Conservation (phyloP, 345 rosid species). For the thale cress (Arabidopsis thaliana) region DNA sequence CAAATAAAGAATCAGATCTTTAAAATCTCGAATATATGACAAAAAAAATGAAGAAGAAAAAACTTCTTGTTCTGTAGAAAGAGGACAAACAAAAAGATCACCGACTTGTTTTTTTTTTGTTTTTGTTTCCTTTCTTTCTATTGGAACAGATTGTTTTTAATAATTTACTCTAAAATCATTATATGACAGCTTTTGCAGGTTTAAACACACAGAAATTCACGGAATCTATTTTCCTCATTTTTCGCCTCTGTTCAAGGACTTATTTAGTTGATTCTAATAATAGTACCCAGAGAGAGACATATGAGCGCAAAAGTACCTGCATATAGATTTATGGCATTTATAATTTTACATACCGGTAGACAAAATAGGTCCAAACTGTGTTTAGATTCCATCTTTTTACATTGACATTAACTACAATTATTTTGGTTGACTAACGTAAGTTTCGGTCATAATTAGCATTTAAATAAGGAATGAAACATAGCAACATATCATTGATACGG, state of each 20-base stretch:
- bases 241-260: background rate
- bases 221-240: slow-evolving; percentile 36
- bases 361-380: too few species aligned
- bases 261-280: slow-evolving; percentile 35
- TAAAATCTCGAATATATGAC: background rate
- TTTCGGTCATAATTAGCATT: background rate
- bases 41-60: background rate
- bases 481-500: background rate
- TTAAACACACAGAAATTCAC: slow-evolving; percentile 26
- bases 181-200: slow-evolving; percentile 32
- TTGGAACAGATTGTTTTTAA: background rate
- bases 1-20: slow-evolving; percentile 29
- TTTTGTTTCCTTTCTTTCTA: slow-evolving; percentile 4
- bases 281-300: slow-evolving; percentile 16
- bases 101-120: slow-evolving; percentile 7
- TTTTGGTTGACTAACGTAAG: background rate
- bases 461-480: background rate
- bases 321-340: background rate
- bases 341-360: too few species aligned
- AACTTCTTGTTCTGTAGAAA: slow-evolving; percentile 17
- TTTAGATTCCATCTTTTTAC: background rate
- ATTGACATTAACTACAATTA: background rate
- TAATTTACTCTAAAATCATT: slow-evolving; percentile 17
- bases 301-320: slow-evolving; percentile 27
- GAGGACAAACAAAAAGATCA: slow-evolving; percentile 23